Conservation (phyloP, 257 asterid species). For the Nicotiana attenuata region DNA sequence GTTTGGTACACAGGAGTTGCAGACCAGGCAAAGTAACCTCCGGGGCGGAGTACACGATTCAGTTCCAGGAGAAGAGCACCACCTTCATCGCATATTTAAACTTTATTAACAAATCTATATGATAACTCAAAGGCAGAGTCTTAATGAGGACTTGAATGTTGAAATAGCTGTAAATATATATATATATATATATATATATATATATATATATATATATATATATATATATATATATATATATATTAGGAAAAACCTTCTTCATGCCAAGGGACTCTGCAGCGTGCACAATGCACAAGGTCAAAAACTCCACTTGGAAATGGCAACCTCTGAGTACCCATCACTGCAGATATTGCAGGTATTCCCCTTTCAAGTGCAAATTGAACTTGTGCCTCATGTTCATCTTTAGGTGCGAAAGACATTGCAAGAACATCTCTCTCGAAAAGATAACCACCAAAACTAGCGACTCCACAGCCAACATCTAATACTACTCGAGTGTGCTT, state of each 20-base stretch:
- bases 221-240: not conserved
- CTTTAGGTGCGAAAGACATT: slow-evolving; percentile 86
- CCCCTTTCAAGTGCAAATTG: slow-evolving; percentile 92
- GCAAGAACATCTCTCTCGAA: slow-evolving; percentile 80
- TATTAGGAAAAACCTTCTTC: slow-evolving; percentile 47
- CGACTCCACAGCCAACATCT: slow-evolving; percentile 94
- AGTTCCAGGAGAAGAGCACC: slow-evolving; percentile 80
- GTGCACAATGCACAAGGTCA: slow-evolving; percentile 87
- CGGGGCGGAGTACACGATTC: slow-evolving; percentile 80
- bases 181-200: not conserved
- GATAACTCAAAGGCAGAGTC: not conserved
- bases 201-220: too few species aligned
- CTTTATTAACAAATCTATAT: not conserved
- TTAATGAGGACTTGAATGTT: not conserved
- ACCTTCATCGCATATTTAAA: slow-evolving; percentile 44
- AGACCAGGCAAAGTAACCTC: slow-evolving; percentile 89
- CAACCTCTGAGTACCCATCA: slow-evolving; percentile 82
- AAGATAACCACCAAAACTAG: slow-evolving; percentile 78
- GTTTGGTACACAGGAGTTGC: slow-evolving; percentile 94
- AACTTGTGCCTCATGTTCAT: slow-evolving; percentile 90
- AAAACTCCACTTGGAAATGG: slow-evolving; percentile 83
- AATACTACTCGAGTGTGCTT: slow-evolving; percentile 61
- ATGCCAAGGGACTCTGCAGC: slow-evolving; percentile 95
- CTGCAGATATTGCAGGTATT: slow-evolving; percentile 89
- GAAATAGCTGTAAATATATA: not conserved